phyloP scores from a whole-genome alignment of 257 asterid species.

The Solanum peruvianum region DNA sequence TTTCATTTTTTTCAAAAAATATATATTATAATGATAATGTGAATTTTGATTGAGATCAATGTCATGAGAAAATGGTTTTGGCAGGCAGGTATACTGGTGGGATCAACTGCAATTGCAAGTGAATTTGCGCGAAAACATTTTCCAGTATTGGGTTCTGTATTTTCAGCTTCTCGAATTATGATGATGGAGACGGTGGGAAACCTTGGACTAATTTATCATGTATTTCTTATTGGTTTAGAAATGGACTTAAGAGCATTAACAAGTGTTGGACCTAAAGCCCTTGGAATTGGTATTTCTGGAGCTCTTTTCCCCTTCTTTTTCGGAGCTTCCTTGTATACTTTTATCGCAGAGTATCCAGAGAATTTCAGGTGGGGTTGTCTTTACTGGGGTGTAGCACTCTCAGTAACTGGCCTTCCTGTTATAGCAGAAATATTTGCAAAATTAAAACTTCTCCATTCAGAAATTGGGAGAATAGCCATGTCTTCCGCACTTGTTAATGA shows the following conservation, averaged over 20 bases:
- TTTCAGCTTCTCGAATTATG: conserved; percentile 3
- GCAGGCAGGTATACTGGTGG: conserved; percentile 8
- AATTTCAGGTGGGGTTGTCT: background rate
- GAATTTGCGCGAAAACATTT: background rate
- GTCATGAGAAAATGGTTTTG: background rate
- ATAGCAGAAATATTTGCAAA: conserved; percentile 4
- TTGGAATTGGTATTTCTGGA: conserved; percentile 12
- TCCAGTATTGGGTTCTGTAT: background rate
- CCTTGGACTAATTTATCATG: conserved; percentile 9
- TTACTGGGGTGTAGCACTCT: conserved; percentile 13
- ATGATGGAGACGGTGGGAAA: conserved; percentile 11
- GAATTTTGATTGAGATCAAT: background rate
- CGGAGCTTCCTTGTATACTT: background rate
- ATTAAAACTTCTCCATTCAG: conserved; percentile 15
- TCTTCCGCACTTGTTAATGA: conserved; percentile 13
- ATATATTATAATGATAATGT: background rate
- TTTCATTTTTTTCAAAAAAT: no score
- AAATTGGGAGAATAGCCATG: conserved; percentile 8
- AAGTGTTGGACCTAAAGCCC: conserved; percentile 4
- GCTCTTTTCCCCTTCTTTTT: conserved; percentile 4
- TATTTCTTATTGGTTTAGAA: conserved; percentile 13
- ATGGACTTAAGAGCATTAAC: conserved; percentile 10
- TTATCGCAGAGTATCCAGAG: background rate
- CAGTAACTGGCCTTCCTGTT: conserved; percentile 11
- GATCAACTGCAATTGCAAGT: background rate